Conservation (phyloP, 2,329 filamentous ascomycete species). For the Trichophyton simii region DNA sequence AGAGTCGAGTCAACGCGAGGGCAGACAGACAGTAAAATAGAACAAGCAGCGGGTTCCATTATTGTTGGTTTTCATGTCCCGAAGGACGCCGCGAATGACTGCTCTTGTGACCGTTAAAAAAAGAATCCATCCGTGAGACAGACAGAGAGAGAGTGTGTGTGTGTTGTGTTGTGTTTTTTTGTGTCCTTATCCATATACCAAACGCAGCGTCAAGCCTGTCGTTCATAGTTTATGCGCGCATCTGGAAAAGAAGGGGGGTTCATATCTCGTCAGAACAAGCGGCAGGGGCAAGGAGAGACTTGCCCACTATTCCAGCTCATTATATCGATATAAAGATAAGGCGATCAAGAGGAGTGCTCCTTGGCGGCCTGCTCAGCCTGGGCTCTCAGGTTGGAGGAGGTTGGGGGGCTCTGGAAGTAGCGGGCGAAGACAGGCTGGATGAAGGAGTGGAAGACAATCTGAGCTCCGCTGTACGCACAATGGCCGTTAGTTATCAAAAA, state of each 20-base stretch:
- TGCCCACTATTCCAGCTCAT: neutral
- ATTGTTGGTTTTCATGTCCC: neutral
- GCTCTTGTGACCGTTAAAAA: neutral
- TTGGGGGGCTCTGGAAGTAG: slow-evolving; percentile 69
- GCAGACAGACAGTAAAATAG: neutral
- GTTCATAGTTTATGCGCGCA: neutral
- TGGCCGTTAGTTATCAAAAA: slow-evolving; percentile 6
- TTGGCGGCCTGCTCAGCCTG: slow-evolving; percentile 60
- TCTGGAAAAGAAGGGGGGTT: neutral
- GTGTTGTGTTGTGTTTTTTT: neutral
- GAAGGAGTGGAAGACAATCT: slow-evolving; percentile 94
- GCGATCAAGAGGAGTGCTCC: slow-evolving; percentile 49
- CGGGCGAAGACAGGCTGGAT: slow-evolving; percentile 80
- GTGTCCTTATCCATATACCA: neutral
- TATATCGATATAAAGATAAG: neutral
- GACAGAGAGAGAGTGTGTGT: too few relatives aligned
- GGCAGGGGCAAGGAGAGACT: neutral
- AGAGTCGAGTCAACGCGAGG: neutral
- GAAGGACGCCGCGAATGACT: neutral
- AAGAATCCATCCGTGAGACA: neutral
- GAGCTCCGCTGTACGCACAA: slow-evolving; percentile 58
- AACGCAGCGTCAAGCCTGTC: neutral
- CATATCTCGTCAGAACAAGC: neutral
- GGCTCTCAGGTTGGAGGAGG: slow-evolving; percentile 75
- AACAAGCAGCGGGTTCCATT: neutral